phyloP scores from a whole-genome alignment of 192 early-diverging fungal species.

The Glomus cerebriforme region DNA sequence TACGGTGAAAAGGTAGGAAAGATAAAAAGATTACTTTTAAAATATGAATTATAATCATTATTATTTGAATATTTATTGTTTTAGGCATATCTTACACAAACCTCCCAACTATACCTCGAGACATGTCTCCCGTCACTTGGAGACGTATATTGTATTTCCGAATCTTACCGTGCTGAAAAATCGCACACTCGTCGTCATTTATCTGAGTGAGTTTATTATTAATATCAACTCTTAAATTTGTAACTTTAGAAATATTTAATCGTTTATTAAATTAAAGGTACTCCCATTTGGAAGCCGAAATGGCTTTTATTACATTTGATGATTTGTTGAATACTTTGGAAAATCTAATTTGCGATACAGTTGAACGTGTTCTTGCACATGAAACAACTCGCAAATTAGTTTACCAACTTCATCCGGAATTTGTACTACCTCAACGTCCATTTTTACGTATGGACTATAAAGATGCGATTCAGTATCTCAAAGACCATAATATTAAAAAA shows the following conservation, averaged over 20 bases:
- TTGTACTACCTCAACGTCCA: slow-evolving; percentile 79
- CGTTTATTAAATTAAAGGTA: slow-evolving; percentile 43
- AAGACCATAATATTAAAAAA: slow-evolving; percentile 87
- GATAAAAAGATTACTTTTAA: neutral
- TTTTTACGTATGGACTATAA: slow-evolving; percentile 96
- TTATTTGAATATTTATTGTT: neutral
- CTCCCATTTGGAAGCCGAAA: slow-evolving; percentile 96
- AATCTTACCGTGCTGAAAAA: slow-evolving; percentile 98
- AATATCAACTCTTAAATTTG: neutral
- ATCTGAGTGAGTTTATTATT: slow-evolving; percentile 59
- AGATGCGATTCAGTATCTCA: slow-evolving; percentile 94
- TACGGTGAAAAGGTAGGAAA: slow-evolving; percentile 81
- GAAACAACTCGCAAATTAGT: slow-evolving; percentile 74
- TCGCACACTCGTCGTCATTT: slow-evolving; percentile 96
- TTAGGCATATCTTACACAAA: slow-evolving; percentile 95
- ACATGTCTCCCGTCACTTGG: slow-evolving; percentile 93
- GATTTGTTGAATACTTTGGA: slow-evolving; percentile 87
- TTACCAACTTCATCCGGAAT: slow-evolving; percentile 89
- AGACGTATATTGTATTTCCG: slow-evolving; percentile 93
- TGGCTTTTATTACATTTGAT: slow-evolving; percentile 92
- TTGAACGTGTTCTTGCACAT: slow-evolving; percentile 79
- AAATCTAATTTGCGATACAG: slow-evolving; percentile 82
- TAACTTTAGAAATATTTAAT: slow-evolving; percentile 1
- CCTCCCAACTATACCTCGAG: slow-evolving; percentile 98
- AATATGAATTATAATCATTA: neutral